Evolutionary conservation across 2,329 filamentous ascomycete species (phyloP).

Genomic region (Ophiognomonia clavigignenti-juglandacearum): DNA sequence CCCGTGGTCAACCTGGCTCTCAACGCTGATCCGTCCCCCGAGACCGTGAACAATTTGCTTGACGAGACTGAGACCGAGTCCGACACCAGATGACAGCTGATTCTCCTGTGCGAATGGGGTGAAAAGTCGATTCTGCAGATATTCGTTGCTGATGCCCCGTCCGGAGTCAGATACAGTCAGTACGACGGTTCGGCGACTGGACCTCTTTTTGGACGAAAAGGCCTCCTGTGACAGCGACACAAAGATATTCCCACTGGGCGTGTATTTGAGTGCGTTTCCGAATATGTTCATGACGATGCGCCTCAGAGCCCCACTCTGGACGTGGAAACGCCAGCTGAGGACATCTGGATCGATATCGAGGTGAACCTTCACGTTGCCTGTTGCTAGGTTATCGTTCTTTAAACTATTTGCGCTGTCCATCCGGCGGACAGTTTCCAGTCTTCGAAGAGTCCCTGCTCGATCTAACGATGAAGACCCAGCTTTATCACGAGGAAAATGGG

Average conservation of each 20-base stretch:
- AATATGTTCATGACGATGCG: constrained; percentile 51
- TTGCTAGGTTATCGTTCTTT: background rate
- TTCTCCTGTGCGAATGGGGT: constrained; percentile 63
- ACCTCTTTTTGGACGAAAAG: background rate
- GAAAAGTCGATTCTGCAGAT: constrained; percentile 54
- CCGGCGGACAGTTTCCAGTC: constrained; percentile 1
- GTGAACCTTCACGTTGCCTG: constrained; percentile 28
- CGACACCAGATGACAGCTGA: constrained; percentile 52
- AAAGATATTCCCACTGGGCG: constrained; percentile 23
- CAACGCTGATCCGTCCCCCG: constrained; percentile 54
- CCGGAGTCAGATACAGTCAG: constrained; percentile 60
- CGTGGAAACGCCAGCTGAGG: constrained; percentile 46
- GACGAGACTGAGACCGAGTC: constrained; percentile 62
- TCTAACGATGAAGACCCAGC: background rate
- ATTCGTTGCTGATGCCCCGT: constrained; percentile 59
- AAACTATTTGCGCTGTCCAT: background rate
- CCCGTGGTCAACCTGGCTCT: constrained; percentile 34
- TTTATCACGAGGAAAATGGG: background rate
- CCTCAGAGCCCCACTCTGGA: constrained; percentile 41
- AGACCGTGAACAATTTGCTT: constrained; percentile 54
- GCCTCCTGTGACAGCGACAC: constrained; percentile 16
- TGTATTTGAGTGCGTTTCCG: constrained; percentile 50
- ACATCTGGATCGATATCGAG: constrained; percentile 36
- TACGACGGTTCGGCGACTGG: constrained; percentile 19
- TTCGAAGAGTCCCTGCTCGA: background rate